phyloP scores from a whole-genome alignment of 1,284 basidiomycete species.

The Leccinum angustisporum region DNA sequence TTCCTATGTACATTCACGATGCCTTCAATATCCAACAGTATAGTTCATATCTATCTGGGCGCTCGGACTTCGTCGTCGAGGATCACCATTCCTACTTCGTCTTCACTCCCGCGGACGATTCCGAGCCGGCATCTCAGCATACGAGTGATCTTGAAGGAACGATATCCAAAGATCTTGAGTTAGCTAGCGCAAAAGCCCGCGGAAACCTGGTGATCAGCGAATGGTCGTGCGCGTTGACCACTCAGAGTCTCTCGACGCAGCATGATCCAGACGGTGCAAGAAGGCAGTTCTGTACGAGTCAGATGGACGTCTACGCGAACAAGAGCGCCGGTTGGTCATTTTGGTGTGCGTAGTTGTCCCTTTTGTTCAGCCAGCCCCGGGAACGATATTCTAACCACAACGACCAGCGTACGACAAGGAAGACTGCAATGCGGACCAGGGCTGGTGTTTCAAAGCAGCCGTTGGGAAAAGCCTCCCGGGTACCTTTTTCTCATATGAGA shows the following conservation, averaged over 20 bases:
- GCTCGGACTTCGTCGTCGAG: constrained; percentile 71
- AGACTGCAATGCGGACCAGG: constrained; percentile 54
- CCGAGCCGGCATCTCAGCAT: constrained; percentile 49
- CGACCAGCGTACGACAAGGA: constrained; percentile 52
- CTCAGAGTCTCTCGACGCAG: constrained; percentile 52
- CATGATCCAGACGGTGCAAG: constrained; percentile 47
- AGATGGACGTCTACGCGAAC: constrained; percentile 61
- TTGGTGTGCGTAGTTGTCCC: constrained; percentile 58
- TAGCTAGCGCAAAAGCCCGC: constrained; percentile 41
- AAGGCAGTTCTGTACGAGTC: constrained; percentile 59
- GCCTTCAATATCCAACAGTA: constrained; percentile 66
- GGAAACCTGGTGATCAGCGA: constrained; percentile 71
- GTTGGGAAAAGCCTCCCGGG: constrained; percentile 56
- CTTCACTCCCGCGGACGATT: constrained; percentile 50
- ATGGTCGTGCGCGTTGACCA: constrained; percentile 71
- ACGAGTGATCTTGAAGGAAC: constrained; percentile 46
- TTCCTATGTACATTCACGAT: constrained; percentile 78
- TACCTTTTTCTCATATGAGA: constrained; percentile 56
- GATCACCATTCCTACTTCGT: constrained; percentile 81
- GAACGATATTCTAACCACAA: not conserved
- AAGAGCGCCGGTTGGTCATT: constrained; percentile 69
- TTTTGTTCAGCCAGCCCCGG: not conserved
- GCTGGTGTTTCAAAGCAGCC: constrained; percentile 68
- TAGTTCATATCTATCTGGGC: constrained; percentile 50
- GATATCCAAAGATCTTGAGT: constrained; percentile 42